Evolutionary conservation across 176 grass and related monocot species (phyloP).

Genomic region (Hordeum marinum): DNA sequence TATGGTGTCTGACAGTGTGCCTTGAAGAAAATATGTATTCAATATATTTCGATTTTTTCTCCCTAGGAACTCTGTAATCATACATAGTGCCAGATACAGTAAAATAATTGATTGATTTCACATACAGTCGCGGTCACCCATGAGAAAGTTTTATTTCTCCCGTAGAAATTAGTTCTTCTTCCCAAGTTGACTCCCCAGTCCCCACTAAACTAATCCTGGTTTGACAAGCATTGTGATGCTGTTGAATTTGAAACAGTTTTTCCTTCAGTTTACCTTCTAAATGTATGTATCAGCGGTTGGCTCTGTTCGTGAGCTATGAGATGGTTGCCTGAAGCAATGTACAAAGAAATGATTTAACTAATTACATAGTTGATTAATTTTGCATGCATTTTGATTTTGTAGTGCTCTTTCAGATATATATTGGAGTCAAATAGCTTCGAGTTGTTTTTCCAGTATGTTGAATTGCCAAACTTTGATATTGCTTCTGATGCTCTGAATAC

Average conservation of each 20-base stretch:
- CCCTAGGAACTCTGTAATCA: not conserved
- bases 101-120: not conserved
- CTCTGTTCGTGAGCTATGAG: slow-evolving; percentile 7
- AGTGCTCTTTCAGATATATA: slow-evolving; percentile 99
- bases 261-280: slow-evolving; percentile 1
- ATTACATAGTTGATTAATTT: slow-evolving; percentile 42
- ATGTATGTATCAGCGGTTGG: not conserved
- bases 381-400: slow-evolving; percentile 88
- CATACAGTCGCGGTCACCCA: not conserved
- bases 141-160: not conserved
- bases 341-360: not conserved
- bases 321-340: not conserved
- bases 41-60: not conserved
- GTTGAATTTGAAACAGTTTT: not conserved
- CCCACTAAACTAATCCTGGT: not conserved
- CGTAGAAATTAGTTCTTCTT: not conserved
- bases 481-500: slow-evolving; percentile 98
- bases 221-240: not conserved
- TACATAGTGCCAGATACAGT: not conserved
- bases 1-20: not conserved
- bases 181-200: not conserved
- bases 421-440: slow-evolving; percentile 95
- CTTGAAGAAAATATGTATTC: not conserved
- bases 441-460: slow-evolving; percentile 96
- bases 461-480: slow-evolving; percentile 99